Conservation (phyloP, 345 rosid species). For the Eucalyptus leucophloia region DNA sequence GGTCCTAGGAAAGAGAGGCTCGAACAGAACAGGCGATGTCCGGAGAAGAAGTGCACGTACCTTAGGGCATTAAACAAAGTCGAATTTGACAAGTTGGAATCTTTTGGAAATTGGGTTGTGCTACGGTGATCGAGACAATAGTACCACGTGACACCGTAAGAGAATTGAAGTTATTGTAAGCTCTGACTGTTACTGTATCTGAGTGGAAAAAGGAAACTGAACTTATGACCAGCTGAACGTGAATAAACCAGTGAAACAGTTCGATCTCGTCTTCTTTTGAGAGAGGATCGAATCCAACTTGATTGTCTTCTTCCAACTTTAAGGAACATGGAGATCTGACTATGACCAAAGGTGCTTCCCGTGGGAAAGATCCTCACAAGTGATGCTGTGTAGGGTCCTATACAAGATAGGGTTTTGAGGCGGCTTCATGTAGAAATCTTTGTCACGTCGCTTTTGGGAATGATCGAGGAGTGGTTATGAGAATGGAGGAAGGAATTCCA, state of each 20-base stretch:
- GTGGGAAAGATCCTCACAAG: not conserved
- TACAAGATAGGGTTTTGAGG: not conserved
- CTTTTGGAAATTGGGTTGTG: not conserved
- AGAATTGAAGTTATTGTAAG: not conserved
- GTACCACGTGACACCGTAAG: not conserved
- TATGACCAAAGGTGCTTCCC: not conserved
- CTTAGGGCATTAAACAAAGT: not conserved
- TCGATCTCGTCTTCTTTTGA: not conserved
- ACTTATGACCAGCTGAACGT: not conserved
- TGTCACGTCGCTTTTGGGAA: not conserved
- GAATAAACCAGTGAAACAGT: not conserved
- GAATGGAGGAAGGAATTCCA: not conserved
- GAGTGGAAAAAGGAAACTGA: not conserved
- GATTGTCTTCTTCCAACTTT: not conserved
- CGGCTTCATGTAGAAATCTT: not conserved
- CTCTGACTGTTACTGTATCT: not conserved
- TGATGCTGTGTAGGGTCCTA: not conserved
- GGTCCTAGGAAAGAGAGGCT: not conserved
- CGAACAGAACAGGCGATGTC: not conserved
- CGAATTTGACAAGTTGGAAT: not conserved
- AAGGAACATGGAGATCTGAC: not conserved
- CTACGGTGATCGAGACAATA: not conserved
- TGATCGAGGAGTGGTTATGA: not conserved
- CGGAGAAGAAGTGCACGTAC: not conserved
- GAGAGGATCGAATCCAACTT: not conserved